Base-by-base conservation (phyloP, 129 eudicot species). In the Chrysanthemum makinoi region DNA sequence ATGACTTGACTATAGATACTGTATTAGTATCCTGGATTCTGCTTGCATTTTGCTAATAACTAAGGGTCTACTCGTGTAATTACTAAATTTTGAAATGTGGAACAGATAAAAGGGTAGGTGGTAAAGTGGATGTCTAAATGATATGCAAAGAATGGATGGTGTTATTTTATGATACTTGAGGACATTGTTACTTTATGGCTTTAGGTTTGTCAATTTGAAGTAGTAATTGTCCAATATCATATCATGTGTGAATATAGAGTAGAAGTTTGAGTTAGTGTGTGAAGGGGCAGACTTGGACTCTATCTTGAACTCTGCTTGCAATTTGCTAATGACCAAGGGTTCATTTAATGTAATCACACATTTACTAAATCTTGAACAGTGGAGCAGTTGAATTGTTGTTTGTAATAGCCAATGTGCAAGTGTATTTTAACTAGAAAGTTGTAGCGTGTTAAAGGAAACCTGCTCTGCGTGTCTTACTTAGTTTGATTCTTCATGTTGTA, bases 371-470 rank as follows among this genome's bases (percentile, higher is more conserved):
- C 17, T 64, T 50, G 10, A 52, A 10, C 35, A 28, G 8, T 65
- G 66, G 72, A 55, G 24, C n/a, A 46, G 72, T 73, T 62, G 17
- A 18, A 60, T n/a, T 47, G 50, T 30, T 62, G 50, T 62, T 64
- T 73, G 35, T 62, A 48, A 47, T 61, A 48, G n/a, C 16, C 60
- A 5, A 14, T 59, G 48, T 47, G 12, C 10, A 7, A 35, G 46
- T 3, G 58, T 69, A 2, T 6, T 54, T 20, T 66, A 55, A 69
- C 63, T 54, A 19, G 55, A 53, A 53, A 12, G 65, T 55, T 70
- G 1, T 39, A 18, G 65, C 16, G 8, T 69, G 28, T 68, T 15
- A 39, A 54, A 35, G 17, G 52, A 15, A 55, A 39, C 13, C 12
- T 14, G 15, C 14, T 10, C 55, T 17, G 13, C 0, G 4, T 30